Base-by-base conservation (phyloP, 1,284 basidiomycete species). In the Malassezia arunalokei region DNA sequence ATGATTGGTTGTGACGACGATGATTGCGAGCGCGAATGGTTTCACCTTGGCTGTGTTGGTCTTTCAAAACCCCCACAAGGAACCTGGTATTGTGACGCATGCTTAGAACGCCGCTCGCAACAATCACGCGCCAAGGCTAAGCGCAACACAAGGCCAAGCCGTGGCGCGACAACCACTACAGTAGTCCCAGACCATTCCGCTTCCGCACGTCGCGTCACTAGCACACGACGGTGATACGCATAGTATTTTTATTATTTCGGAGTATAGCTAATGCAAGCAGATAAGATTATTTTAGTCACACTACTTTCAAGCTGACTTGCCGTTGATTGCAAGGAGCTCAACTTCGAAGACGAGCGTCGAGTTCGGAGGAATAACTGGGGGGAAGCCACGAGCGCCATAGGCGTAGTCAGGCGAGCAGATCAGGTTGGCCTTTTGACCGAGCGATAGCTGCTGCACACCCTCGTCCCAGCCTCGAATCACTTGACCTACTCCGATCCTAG, bases 1-100 rank as follows among this genome's bases (percentile, higher is more conserved):
- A 98, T 98, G 92, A 90, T 98, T 65, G 92, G 83, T 3, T 98
- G 92, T 73, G 92, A 98, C 74, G 85, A 85, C 63, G 77, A 79
- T n/a, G 80, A 81, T 42, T 96, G 92, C 75, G 82, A 85, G 67
- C 78, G 80, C 51, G 91, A 96, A 83, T 96, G 92, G 92, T 88
- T 86, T 73, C 86, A 88, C 69, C 73, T 84, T 20, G 78, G 73
- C 7, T 88, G 86, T 65, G 81, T 82, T 5, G 82, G 80, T 17
- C 75, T 86, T 40, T 76, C 75, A 27, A 78, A 79, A 53, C 76
- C 78, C 27, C 85, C 83, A 0, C 78, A 78, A 57, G 80, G 79
- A 24, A 80, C 79, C 51, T 87, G 86, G 86, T 86, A 79, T 63
- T 87, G 85, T 73, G 65, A 69, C 38, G 65, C 65, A n/a, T 71